Evolutionary conservation across 257 asterid genomes (phyloP).

Genomic region (Marsdenia floribunda): DNA sequence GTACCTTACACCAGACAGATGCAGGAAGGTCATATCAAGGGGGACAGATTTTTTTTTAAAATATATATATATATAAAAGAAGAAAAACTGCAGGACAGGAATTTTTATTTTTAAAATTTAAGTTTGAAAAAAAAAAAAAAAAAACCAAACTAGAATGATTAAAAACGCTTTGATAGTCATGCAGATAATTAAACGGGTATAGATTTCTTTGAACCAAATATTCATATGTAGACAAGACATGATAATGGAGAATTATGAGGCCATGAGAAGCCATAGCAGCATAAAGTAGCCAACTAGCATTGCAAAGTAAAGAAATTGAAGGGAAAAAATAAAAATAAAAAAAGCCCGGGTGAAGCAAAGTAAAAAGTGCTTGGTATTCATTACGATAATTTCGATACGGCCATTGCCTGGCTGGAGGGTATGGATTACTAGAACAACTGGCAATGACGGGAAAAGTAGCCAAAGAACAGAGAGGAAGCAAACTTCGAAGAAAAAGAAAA

Average conservation of each 20-base stretch:
- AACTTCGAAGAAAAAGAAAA: slow-evolving; percentile 3
- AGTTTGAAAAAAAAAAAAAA: background rate
- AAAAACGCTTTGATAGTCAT: background rate
- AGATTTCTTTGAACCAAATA: background rate
- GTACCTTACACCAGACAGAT: background rate
- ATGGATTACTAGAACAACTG: slow-evolving; percentile 6
- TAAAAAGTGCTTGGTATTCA: slow-evolving; percentile 2
- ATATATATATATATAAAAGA: background rate
- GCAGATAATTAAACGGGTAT: slow-evolving; percentile 5
- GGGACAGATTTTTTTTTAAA: too few species aligned
- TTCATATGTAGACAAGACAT: slow-evolving; percentile 6
- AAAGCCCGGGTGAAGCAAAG: background rate
- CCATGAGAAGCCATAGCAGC: slow-evolving; percentile 13
- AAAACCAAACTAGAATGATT: background rate
- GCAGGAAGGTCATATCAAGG: background rate
- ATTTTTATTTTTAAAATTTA: background rate
- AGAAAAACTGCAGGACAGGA: background rate
- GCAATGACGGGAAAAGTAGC: background rate
- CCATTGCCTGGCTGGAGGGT: background rate
- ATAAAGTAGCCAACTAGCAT: slow-evolving; percentile 17
- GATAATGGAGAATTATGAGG: slow-evolving; percentile 18
- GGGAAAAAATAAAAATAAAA: background rate
- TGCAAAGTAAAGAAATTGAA: slow-evolving; percentile 5
- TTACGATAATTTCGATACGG: background rate
- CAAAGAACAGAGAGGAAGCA: background rate